These are phyloP conservation scores for Cryptococcus jaspeensis DNA, from an alignment of 1,284 basidiomycete species.

Conservation along the genomic window DNA sequence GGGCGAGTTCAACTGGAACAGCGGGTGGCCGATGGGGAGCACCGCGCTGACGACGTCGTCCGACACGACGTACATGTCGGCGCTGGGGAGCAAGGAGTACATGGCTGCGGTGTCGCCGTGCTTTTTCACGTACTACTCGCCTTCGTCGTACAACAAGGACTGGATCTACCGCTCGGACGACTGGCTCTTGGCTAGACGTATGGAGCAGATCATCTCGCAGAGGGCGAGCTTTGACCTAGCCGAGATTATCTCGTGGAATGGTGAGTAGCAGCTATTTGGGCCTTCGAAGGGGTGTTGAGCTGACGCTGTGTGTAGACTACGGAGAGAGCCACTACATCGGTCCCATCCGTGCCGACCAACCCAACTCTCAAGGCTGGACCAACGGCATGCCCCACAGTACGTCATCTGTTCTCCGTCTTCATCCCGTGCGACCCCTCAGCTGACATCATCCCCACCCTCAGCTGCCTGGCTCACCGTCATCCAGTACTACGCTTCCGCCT, in stretches of 20 bases:
- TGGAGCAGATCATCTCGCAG: slow-evolving; percentile 45
- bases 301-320: slow-evolving; percentile 36
- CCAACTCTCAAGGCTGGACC: slow-evolving; percentile 46
- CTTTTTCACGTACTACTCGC: slow-evolving; percentile 50
- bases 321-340: slow-evolving; percentile 53
- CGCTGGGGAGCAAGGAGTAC: slow-evolving; percentile 42
- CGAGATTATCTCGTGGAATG: slow-evolving; percentile 50
- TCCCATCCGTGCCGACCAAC: slow-evolving; percentile 44
- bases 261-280: slow-evolving; percentile 11
- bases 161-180: slow-evolving; percentile 50
- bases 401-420: neutral
- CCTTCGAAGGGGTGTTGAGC: neutral
- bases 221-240: slow-evolving; percentile 36
- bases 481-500: slow-evolving; percentile 67
- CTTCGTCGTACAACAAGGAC: slow-evolving; percentile 47
- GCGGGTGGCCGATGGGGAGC: slow-evolving; percentile 51
- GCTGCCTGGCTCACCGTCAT: slow-evolving; percentile 58
- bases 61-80: slow-evolving; percentile 33
- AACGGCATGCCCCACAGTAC: slow-evolving; percentile 45
- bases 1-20: slow-evolving; percentile 54
- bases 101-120: slow-evolving; percentile 48
- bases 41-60: slow-evolving; percentile 28
- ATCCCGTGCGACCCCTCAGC: too few species aligned
- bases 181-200: slow-evolving; percentile 46
- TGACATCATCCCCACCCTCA: neutral